phyloP scores from a whole-genome alignment of 257 asterid species.

The Nicotiana otophora region DNA sequence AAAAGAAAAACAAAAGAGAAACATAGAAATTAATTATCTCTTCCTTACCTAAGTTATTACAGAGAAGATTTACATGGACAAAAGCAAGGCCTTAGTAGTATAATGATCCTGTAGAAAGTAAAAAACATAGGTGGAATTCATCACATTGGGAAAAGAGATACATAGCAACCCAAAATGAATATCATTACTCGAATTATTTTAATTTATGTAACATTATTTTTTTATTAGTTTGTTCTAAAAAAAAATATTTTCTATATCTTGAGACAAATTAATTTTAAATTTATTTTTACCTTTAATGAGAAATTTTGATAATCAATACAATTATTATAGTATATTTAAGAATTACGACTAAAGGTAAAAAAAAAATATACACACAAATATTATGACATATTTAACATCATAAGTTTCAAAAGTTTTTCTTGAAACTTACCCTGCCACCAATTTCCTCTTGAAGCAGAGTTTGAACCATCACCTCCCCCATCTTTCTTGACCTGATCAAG shows the following conservation, averaged over 20 bases:
- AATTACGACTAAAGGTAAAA: too few species aligned
- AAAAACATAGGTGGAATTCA: background rate
- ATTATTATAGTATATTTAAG: too few species aligned
- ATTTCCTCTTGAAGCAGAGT: slow-evolving; percentile 70
- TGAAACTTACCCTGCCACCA: slow-evolving; percentile 74
- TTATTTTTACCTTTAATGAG: too few species aligned
- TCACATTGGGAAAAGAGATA: background rate
- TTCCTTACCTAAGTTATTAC: background rate
- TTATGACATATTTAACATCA: too few species aligned
- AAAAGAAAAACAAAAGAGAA: too few species aligned
- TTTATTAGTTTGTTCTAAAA: too few species aligned
- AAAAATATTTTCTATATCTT: too few species aligned
- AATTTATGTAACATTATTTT: too few species aligned
- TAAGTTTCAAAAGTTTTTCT: too few species aligned
- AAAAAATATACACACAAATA: too few species aligned
- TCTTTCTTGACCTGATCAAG: slow-evolving; percentile 41
- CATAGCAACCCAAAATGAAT: background rate
- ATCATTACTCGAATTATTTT: background rate
- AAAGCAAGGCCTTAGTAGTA: slow-evolving; percentile 33
- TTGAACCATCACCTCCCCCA: slow-evolving; percentile 8
- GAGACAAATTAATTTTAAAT: too few species aligned
- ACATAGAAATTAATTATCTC: background rate
- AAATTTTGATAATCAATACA: too few species aligned
- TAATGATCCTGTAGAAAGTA: slow-evolving; percentile 50
- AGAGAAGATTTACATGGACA: background rate